Evolutionary conservation across 148 eudicot genomes (phyloP).

Genomic region (Beta vulgaris): DNA sequence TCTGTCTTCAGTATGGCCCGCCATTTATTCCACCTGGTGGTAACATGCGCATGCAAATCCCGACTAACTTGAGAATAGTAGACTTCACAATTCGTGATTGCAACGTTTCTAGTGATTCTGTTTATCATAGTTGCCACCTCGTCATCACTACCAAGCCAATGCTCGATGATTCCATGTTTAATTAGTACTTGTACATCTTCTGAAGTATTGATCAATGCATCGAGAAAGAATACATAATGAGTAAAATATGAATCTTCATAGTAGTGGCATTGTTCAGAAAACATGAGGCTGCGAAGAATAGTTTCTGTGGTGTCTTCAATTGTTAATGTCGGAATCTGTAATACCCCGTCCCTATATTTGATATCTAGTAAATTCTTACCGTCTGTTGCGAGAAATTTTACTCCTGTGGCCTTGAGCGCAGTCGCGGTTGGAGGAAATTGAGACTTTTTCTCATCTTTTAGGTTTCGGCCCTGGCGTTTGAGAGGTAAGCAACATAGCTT

Average conservation of each 20-base stretch:
- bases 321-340: constrained; percentile 22
- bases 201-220: constrained; percentile 21
- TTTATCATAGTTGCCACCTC: constrained; percentile 22
- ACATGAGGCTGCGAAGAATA: constrained; percentile 14
- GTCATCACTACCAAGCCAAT: constrained; percentile 18
- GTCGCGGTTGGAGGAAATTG: constrained; percentile 8
- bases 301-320: constrained; percentile 13
- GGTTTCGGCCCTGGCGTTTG: no score
- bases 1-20: no score
- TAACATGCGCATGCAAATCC: no score
- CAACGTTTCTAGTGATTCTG: constrained; percentile 1
- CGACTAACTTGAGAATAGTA: no score
- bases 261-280: constrained; percentile 20
- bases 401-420: constrained; percentile 19
- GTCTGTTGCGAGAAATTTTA: constrained; percentile 6
- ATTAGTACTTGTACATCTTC: constrained; percentile 26
- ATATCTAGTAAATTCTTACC: constrained; percentile 14
- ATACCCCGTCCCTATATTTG: constrained; percentile 4
- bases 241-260: constrained; percentile 12
- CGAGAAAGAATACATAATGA: constrained; percentile 17
- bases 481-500: no score
- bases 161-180: constrained; percentile 22
- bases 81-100: no score
- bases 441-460: not conserved
- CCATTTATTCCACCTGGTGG: no score